phyloP scores from a whole-genome alignment of 2,329 filamentous ascomycete species.

The Sporothrix pallida region DNA sequence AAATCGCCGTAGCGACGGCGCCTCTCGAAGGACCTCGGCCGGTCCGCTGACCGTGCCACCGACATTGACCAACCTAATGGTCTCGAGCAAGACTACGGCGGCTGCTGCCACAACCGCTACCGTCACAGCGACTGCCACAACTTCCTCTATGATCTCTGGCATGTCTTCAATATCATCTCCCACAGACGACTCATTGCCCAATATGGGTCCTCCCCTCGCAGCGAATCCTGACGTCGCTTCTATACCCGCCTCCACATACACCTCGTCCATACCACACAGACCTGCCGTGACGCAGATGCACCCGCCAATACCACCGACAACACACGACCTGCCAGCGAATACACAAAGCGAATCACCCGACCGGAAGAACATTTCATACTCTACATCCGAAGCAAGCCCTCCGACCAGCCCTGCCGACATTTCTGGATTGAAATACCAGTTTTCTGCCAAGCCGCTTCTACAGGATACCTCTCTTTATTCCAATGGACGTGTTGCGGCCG shows the following conservation, averaged over 20 bases:
- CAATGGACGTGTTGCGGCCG: slow-evolving; percentile 64
- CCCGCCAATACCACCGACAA: neutral
- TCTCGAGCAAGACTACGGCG: slow-evolving; percentile 33
- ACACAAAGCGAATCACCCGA: neutral
- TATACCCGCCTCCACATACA: neutral
- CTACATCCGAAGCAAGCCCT: slow-evolving; percentile 38
- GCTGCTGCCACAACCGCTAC: slow-evolving; percentile 33
- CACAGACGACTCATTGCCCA: neutral
- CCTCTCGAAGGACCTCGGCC: slow-evolving; percentile 49
- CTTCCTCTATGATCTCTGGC: slow-evolving; percentile 34
- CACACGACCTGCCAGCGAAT: neutral
- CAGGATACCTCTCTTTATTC: slow-evolving; percentile 70
- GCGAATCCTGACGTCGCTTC: neutral
- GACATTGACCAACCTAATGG: slow-evolving; percentile 33
- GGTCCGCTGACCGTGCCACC: slow-evolving; percentile 44
- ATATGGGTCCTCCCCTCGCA: neutral
- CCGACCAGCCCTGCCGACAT: slow-evolving; percentile 50
- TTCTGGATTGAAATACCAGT: slow-evolving; percentile 48
- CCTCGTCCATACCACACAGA: neutral
- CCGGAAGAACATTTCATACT: neutral
- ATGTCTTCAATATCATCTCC: slow-evolving; percentile 13
- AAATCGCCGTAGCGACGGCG: slow-evolving; percentile 53
- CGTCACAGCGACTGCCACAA: slow-evolving; percentile 41
- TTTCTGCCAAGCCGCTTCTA: slow-evolving; percentile 61
- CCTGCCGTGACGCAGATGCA: slow-evolving; percentile 10